phyloP scores from a whole-genome alignment of 345 rosid species.

The Pseudoturritis turrita region DNA sequence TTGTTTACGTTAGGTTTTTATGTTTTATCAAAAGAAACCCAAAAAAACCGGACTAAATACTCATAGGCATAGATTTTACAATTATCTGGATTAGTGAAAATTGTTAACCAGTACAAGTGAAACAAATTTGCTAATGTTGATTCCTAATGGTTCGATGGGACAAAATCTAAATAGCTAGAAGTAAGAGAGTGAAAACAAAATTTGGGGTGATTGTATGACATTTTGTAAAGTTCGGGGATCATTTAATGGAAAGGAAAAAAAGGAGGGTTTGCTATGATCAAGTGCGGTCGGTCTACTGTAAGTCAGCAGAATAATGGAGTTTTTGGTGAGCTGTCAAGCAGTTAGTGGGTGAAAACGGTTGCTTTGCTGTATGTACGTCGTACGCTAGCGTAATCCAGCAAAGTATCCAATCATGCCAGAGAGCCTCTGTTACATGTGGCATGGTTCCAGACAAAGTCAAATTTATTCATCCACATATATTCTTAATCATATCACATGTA shows the following conservation, averaged over 20 bases:
- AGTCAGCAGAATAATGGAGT: not conserved
- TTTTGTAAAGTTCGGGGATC: not conserved
- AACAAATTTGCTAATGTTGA: not conserved
- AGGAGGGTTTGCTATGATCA: not conserved
- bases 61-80: too few species aligned
- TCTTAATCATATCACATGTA: not conserved
- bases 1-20: too few species aligned
- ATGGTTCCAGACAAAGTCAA: conserved; percentile 1
- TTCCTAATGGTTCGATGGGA: not conserved
- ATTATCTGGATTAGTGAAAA: too few species aligned
- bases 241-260: not conserved
- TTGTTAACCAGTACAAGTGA: too few species aligned
- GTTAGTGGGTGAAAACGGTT: conserved; percentile 22
- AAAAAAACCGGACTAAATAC: too few species aligned
- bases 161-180: not conserved
- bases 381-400: conserved; percentile 28
- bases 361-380: conserved; percentile 30
- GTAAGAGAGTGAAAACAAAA: not conserved
- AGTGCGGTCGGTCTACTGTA: not conserved
- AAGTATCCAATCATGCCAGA: conserved; percentile 30
- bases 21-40: too few species aligned
- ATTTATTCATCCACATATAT: not conserved
- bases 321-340: conserved; percentile 29
- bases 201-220: not conserved
- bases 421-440: conserved; percentile 1